Conservation (phyloP, 192 early-diverging fungal genomes). For the Mortierella antarctica region DNA sequence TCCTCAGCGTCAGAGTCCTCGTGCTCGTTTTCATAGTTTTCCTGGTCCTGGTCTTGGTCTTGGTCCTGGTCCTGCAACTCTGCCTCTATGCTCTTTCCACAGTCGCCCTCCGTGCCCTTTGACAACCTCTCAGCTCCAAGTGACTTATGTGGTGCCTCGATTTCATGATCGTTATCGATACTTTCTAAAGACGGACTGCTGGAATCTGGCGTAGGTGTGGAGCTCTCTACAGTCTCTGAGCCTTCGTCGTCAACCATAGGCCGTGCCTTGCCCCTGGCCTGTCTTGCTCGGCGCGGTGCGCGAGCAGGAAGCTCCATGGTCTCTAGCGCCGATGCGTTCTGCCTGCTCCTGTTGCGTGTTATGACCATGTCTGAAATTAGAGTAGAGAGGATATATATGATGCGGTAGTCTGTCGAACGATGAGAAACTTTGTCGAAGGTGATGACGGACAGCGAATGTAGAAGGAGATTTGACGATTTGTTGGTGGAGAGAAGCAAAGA, state of each 20-base stretch:
- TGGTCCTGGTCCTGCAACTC: neutral
- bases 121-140: neutral
- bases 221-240: conserved; percentile 36
- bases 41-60: neutral
- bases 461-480: neutral
- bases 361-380: conserved; percentile 9
- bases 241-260: conserved; percentile 1
- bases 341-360: conserved; percentile 30
- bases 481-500: neutral
- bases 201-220: conserved; percentile 28
- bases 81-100: neutral
- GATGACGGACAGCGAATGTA: too few species aligned
- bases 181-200: neutral
- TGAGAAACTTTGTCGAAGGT: too few species aligned
- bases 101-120: neutral
- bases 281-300: conserved; percentile 18
- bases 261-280: conserved; percentile 6
- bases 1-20: conserved; percentile 5
- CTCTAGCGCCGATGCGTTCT: neutral
- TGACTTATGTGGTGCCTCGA: neutral
- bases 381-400: neutral
- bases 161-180: neutral
- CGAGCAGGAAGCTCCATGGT: conserved; percentile 9
- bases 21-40: conserved; percentile 4
- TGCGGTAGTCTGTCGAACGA: neutral